Conservation (phyloP, 306 rosid species). For the peach (Prunus persica) region Prunus_persica_NCBIv2 NC_034016.1:16000501-16001000, state of each 20-base stretch:
- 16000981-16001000: constrained; percentile 50
- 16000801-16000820: too few relatives aligned
- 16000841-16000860: not conserved
- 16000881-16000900: constrained; percentile 26
- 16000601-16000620: constrained; percentile 34
- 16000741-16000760: constrained; percentile 34
- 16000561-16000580: constrained; percentile 41
- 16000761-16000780: constrained; percentile 37
- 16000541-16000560: constrained; percentile 55
- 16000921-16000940: constrained; percentile 45
- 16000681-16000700: constrained; percentile 37
- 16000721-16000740: constrained; percentile 39
- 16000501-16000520: constrained; percentile 36
- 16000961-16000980: constrained; percentile 30
- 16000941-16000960: constrained; percentile 41
- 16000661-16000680: constrained; percentile 46
- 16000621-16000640: constrained; percentile 47
- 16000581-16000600: constrained; percentile 45
- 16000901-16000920: constrained; percentile 31
- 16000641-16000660: constrained; percentile 36
- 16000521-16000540: constrained; percentile 41
- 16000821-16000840: too few relatives aligned
- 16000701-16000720: constrained; percentile 38
- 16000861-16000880: constrained; percentile 36
- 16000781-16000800: not conserved